These are phyloP conservation scores for Septoria linicola DNA, from an alignment of 2,329 filamentous ascomycete species.

Conservation along the genomic window DNA sequence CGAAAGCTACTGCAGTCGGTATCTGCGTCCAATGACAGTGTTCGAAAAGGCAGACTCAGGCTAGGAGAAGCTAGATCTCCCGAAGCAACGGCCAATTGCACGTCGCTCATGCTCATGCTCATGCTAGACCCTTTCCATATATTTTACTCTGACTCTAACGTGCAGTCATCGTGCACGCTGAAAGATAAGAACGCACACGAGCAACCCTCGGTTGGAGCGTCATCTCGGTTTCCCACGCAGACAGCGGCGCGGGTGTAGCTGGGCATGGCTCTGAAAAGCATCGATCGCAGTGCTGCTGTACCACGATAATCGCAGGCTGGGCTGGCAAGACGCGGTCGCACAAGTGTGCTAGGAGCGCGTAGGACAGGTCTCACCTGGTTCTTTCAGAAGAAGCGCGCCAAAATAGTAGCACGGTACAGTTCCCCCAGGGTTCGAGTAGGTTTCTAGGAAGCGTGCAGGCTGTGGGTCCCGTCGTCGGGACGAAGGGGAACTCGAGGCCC, in stretches of 20 bases:
- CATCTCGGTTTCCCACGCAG: constrained; percentile 6
- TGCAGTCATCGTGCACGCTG: constrained; percentile 8
- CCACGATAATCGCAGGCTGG: not conserved
- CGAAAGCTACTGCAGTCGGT: no score
- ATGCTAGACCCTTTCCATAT: not conserved
- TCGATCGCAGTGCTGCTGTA: not conserved
- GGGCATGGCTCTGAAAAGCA: not conserved
- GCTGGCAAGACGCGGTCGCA: not conserved
- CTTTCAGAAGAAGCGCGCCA: no score
- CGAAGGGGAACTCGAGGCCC: not conserved
- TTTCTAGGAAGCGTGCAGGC: not conserved
- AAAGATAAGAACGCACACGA: constrained; percentile 10
- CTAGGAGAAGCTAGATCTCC: not conserved
- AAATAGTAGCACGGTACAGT: no score
- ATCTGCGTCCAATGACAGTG: no score
- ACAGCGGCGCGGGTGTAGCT: not conserved
- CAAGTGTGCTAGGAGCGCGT: not conserved
- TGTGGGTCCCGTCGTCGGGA: not conserved
- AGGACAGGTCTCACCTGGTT: not conserved
- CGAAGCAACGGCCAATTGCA: not conserved
- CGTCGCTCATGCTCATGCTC: not conserved
- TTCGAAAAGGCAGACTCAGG: not conserved
- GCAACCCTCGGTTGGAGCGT: constrained; percentile 1
- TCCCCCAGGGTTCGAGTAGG: no score
- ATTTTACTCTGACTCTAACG: constrained; percentile 6